Evolutionary conservation across 164 flowering plant genomes (phyloP), one percentile per base, ranked within the genome.

Genomic region (Cinnamomum micranthum): DNA sequence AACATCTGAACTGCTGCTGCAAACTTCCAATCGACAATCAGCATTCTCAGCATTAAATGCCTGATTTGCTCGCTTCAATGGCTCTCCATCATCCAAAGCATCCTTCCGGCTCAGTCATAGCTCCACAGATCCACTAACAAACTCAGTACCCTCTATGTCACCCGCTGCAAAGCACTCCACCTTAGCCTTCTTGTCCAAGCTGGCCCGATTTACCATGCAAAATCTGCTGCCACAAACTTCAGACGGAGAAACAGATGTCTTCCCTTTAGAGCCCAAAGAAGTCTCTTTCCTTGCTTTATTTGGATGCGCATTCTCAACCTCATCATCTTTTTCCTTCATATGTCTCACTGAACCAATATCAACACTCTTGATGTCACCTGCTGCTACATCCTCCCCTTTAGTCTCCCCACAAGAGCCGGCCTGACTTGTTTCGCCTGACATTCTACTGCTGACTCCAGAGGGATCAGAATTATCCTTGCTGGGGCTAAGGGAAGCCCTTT

Each of bases 261-360:
- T 72, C 27, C 63, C 70, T 27, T 35, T 64, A 3, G 84, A 83
- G 73, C 85, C 82, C 64, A 79, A 50, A 47, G 79, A 79, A 9
- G 72, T 68, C 23, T 75, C 74, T 58, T 81, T 79, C 58, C 47
- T 78, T 17, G 73, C 50, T 68, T 63, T 70, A 23, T 69, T 77
- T 65, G 69, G 68, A 74, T 24, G 35, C 20, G 22, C 51, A 17
- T 5, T 28, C 71, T 77, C 82, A 5, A 15, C 41, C 47, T 79
- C 80, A 64, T 65, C 65, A 68, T 79, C 77, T 50, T 35, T 15
- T 5, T 55, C 13, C n/a, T 55, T 55, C 17, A 55, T 15, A 1
- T 70, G 23, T 17, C 6, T 27, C 15, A 17, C 51, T 22, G 62
- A 71, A 0, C 51, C 24, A 70, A 23, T 66, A 58, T 71, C 23